A percentile compares a stretch with the other conserved stretches of the same genome.
These are phyloP conservation scores for Arthroderma sp. DNA, from an alignment of 2,329 filamentous ascomycete genomes.

Conservation along the genomic window DNA sequence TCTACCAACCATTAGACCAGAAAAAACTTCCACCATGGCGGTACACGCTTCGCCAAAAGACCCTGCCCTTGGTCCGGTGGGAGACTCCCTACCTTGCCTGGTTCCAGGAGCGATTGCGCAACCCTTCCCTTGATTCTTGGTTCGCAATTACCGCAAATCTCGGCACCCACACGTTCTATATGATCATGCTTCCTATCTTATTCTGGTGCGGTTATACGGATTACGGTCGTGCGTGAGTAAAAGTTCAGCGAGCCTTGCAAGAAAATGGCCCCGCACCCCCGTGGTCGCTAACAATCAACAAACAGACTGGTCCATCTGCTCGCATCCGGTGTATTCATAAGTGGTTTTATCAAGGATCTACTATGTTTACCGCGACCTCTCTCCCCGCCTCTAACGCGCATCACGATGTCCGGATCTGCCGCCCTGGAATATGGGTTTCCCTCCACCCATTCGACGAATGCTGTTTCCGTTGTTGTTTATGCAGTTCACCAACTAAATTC, in stretches of 20 bases:
- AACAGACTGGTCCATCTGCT: conserved; percentile 53
- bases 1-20: conserved; percentile 47
- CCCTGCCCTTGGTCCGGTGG: conserved; percentile 80
- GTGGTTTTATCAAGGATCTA: conserved; percentile 88
- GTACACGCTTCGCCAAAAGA: conserved; percentile 64
- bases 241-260: neutral
- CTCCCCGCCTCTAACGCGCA: conserved; percentile 80
- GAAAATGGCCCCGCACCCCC: no score
- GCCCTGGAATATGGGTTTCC: conserved; percentile 95
- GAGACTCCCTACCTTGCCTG: conserved; percentile 89
- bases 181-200: conserved; percentile 83
- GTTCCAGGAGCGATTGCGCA: conserved; percentile 67
- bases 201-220: conserved; percentile 91
- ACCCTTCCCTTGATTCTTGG: conserved; percentile 80
- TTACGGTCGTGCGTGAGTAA: conserved; percentile 69
- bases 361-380: conserved; percentile 82
- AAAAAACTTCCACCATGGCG: conserved; percentile 76
- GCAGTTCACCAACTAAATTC: conserved; percentile 57
- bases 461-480: conserved; percentile 85
- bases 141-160: conserved; percentile 95
- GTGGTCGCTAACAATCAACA: conserved; percentile 2
- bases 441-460: conserved; percentile 93
- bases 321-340: conserved; percentile 69
- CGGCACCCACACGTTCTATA: conserved; percentile 97
- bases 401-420: conserved; percentile 79